Conservation (phyloP, 495 filamentous ascomycete species). For the Lophiotrema nucula region DNA sequence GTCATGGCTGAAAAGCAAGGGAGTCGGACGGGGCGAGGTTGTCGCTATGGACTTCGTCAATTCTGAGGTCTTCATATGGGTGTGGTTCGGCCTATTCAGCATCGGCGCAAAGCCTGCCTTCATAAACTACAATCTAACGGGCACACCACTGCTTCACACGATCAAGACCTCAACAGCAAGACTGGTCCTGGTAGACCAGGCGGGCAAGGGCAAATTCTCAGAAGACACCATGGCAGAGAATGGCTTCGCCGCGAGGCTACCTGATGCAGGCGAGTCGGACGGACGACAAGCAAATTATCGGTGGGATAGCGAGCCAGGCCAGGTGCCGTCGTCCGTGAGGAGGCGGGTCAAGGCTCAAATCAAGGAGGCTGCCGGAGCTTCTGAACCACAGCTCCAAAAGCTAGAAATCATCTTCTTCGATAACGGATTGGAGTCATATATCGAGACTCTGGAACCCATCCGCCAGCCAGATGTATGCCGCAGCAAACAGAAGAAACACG, state of each 20-base stretch:
- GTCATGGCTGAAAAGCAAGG: conserved; percentile 72
- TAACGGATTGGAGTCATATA: conserved; percentile 49
- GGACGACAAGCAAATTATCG: conserved; percentile 15
- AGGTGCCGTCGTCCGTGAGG: background rate
- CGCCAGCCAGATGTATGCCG: conserved; percentile 26
- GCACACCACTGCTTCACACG: conserved; percentile 75
- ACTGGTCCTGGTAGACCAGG: conserved; percentile 72
- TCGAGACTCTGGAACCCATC: conserved; percentile 14
- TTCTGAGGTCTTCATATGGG: conserved; percentile 74
- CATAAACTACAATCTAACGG: conserved; percentile 88
- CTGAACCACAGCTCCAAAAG: background rate
- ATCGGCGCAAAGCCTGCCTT: conserved; percentile 88
- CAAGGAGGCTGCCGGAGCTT: background rate
- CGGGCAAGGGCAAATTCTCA: conserved; percentile 56
- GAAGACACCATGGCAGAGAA: conserved; percentile 49
- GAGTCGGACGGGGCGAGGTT: conserved; percentile 71
- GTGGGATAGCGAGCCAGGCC: conserved; percentile 4
- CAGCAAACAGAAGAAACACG: conserved; percentile 22
- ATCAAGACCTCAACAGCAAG: conserved; percentile 67
- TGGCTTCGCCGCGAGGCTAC: conserved; percentile 29
- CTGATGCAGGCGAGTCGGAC: background rate
- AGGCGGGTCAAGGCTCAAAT: background rate
- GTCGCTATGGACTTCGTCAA: conserved; percentile 91
- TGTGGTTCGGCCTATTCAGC: conserved; percentile 84
- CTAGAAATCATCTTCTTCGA: conserved; percentile 65